phyloP scores from a whole-genome alignment of 2,329 filamentous ascomycete species.

The Mariannaea elegans region DNA sequence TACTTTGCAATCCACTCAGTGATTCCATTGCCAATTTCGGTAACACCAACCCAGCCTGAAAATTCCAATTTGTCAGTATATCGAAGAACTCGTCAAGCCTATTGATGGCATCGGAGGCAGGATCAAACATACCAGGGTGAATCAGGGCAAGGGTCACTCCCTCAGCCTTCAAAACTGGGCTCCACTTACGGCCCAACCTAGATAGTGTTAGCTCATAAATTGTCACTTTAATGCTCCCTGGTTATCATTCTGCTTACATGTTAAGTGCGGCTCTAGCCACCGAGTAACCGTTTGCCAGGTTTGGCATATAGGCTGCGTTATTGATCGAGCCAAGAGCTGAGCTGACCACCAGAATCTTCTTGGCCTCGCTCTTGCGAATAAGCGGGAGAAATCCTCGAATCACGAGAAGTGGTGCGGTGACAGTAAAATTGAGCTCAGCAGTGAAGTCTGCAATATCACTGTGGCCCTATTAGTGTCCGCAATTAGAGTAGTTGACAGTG shows the following conservation, averaged over 20 bases:
- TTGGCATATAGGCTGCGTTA: slow-evolving; percentile 16
- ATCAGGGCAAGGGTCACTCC: slow-evolving; percentile 30
- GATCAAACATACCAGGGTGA: slow-evolving; percentile 29
- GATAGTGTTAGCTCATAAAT: neutral
- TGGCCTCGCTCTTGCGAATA: slow-evolving; percentile 24
- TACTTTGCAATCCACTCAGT: slow-evolving; percentile 6
- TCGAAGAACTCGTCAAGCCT: too few species aligned
- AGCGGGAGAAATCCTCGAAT: slow-evolving; percentile 33
- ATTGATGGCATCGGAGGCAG: too few species aligned
- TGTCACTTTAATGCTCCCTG: neutral
- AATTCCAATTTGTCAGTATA: too few species aligned
- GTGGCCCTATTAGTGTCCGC: neutral
- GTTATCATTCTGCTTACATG: slow-evolving; percentile 7
- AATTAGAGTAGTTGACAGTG: neutral
- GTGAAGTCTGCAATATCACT: slow-evolving; percentile 9
- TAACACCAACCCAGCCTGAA: slow-evolving; percentile 11
- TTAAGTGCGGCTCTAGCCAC: slow-evolving; percentile 15
- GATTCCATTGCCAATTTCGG: slow-evolving; percentile 9
- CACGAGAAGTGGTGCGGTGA: slow-evolving; percentile 3
- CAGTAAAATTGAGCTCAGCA: slow-evolving; percentile 8
- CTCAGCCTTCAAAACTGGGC: slow-evolving; percentile 30
- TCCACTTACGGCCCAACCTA: slow-evolving; percentile 35
- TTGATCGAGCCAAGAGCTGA: slow-evolving; percentile 34
- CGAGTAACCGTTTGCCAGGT: slow-evolving; percentile 25
- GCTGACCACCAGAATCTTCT: slow-evolving; percentile 29